These are phyloP conservation scores for Ascoidea asiatica DNA, from an alignment of 805 yeast genomes.

Conservation along the genomic window DNA sequence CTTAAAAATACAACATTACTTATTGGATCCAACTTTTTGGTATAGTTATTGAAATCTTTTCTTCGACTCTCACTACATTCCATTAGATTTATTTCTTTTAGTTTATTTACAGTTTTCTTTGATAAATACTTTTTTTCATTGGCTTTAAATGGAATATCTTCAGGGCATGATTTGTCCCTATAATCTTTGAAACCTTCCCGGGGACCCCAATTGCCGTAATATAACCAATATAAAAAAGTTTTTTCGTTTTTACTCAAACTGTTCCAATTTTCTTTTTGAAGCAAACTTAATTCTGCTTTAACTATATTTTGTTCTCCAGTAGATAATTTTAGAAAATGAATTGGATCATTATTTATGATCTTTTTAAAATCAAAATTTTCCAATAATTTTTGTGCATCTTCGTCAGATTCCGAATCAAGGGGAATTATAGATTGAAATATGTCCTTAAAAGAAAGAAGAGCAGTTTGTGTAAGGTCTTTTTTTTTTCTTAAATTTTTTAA, in stretches of 20 bases:
- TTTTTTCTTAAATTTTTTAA: slow-evolving; percentile 6
- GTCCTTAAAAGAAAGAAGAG: slow-evolving; percentile 14
- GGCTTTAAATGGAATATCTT: slow-evolving; percentile 43
- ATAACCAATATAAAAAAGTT: slow-evolving; percentile 42
- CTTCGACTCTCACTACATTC: slow-evolving; percentile 30
- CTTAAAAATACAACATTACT: slow-evolving; percentile 39
- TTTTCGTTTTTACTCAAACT: slow-evolving; percentile 34
- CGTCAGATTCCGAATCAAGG: slow-evolving; percentile 9
- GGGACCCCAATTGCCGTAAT: slow-evolving; percentile 63
- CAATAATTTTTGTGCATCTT: slow-evolving; percentile 20
- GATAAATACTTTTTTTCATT: slow-evolving; percentile 14
- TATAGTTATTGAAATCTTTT: slow-evolving; percentile 29
- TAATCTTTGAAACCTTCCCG: slow-evolving; percentile 38
- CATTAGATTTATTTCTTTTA: slow-evolving; percentile 25
- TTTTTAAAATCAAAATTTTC: slow-evolving; percentile 35
- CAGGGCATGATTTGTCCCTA: slow-evolving; percentile 33
- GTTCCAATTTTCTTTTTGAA: slow-evolving; percentile 40
- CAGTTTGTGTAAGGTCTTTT: slow-evolving; percentile 12
- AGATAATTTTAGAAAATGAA: slow-evolving; percentile 19
- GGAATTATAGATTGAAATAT: slow-evolving; percentile 18
- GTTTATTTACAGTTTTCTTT: slow-evolving; percentile 15
- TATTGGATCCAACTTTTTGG: slow-evolving; percentile 39
- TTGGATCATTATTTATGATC: slow-evolving; percentile 23
- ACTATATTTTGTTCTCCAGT: slow-evolving; percentile 45
- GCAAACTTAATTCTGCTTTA: slow-evolving; percentile 33